Evolutionary conservation across 306 rosid species (phyloP).

Genomic region (Corylus avellana): DNA sequence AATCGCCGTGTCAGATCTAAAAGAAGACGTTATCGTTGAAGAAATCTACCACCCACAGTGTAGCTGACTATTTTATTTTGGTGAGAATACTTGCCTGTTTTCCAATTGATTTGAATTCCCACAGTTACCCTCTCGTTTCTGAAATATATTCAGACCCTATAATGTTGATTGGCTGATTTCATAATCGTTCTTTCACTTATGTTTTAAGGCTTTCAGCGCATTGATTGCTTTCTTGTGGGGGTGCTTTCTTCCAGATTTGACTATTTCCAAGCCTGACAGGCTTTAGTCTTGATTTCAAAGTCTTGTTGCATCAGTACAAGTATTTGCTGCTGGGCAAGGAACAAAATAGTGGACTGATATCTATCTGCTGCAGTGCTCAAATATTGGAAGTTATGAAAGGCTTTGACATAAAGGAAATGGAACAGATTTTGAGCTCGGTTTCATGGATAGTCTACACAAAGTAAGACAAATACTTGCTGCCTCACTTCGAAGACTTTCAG

Average conservation of each 20-base stretch:
- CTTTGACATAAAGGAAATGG: background rate
- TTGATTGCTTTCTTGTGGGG: background rate
- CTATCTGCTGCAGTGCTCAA: background rate
- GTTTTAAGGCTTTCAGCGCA: background rate
- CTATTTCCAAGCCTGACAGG: background rate
- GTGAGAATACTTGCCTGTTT: background rate
- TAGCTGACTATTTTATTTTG: conserved; percentile 33
- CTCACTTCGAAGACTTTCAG: background rate
- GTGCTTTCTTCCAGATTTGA: background rate
- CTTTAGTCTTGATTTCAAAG: background rate
- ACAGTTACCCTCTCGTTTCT: background rate
- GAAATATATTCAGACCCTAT: background rate
- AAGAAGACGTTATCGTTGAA: conserved; percentile 46
- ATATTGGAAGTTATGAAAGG: background rate
- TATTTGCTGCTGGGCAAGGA: background rate
- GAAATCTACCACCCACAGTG: conserved; percentile 15
- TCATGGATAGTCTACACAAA: background rate
- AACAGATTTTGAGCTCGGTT: background rate
- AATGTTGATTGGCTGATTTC: background rate
- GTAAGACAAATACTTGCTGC: background rate
- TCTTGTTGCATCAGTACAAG: background rate
- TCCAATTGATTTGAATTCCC: background rate
- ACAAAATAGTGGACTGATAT: background rate
- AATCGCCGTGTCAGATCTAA: conserved; percentile 41
- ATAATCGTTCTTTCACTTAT: too few relatives aligned